A percentile compares a stretch with the other conserved stretches of the same genome.
Conservation (phyloP, 1,284 basidiomycete species). For the Hypsizygus ulmarius region DNA sequence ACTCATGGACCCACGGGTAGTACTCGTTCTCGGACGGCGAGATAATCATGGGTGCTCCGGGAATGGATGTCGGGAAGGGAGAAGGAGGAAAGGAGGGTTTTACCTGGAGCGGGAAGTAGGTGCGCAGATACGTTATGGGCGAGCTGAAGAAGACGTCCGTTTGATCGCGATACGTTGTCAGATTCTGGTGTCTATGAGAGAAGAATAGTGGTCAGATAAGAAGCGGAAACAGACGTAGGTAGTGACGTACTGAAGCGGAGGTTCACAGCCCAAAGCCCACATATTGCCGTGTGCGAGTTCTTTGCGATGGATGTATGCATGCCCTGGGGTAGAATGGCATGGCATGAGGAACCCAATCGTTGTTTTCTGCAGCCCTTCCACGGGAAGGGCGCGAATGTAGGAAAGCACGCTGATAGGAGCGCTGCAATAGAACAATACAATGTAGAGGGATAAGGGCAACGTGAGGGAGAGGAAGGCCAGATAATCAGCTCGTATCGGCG, state of each 20-base stretch:
- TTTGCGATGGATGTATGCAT: slow-evolving; percentile 80
- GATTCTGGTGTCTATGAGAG: slow-evolving; percentile 45
- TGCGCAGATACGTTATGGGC: slow-evolving; percentile 65
- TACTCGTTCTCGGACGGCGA: slow-evolving; percentile 6
- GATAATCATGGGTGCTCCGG: slow-evolving; percentile 36
- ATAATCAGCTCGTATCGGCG: slow-evolving; percentile 35
- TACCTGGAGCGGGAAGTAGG: slow-evolving; percentile 64
- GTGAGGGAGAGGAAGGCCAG: slow-evolving; percentile 49
- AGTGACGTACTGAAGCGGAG: slow-evolving; percentile 68
- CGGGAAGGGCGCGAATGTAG: slow-evolving; percentile 54
- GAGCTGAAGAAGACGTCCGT: slow-evolving; percentile 80
- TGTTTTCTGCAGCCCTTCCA: slow-evolving; percentile 38
- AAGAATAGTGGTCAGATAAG: not conserved
- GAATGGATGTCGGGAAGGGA: slow-evolving; percentile 52
- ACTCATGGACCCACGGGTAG: slow-evolving; percentile 62
- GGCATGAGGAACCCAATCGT: slow-evolving; percentile 90
- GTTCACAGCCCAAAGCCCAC: slow-evolving; percentile 92
- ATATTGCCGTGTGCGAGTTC: slow-evolving; percentile 53
- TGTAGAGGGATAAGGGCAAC: slow-evolving; percentile 64
- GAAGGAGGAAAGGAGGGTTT: slow-evolving; percentile 67
- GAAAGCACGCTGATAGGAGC: slow-evolving; percentile 76
- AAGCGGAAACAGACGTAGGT: not conserved
- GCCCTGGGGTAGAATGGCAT: slow-evolving; percentile 97
- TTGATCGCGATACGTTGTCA: slow-evolving; percentile 72
- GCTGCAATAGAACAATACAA: slow-evolving; percentile 69